Percentiles rank a stretch among this genome's conserved stretches.
Conservation (phyloP, 1,284 basidiomycete genomes). For the Rhizoctonia solani region DNA sequence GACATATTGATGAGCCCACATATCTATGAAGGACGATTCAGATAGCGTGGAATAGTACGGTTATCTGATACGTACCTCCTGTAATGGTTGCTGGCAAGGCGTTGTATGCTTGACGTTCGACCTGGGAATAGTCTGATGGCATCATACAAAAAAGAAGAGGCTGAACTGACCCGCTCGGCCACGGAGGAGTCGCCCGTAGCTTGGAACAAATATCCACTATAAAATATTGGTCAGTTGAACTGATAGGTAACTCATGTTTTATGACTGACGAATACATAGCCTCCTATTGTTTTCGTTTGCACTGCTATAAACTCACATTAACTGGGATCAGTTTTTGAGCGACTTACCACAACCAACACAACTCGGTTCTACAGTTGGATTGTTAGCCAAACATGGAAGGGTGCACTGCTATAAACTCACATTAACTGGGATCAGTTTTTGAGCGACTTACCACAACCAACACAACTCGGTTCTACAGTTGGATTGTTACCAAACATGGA, state of each 20-base stretch:
- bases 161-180: slow-evolving; percentile 40
- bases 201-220: not conserved
- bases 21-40: slow-evolving; percentile 48
- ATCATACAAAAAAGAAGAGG: slow-evolving; percentile 51
- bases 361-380: not conserved
- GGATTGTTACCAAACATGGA: not conserved
- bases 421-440: not conserved
- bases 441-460: slow-evolving; percentile 9
- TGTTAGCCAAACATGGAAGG: not conserved
- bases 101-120: slow-evolving; percentile 21
- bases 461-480: slow-evolving; percentile 7
- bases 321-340: not conserved
- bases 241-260: too few species aligned
- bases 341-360: slow-evolving; percentile 16
- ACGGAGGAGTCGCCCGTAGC: slow-evolving; percentile 46
- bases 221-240: not conserved
- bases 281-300: not conserved
- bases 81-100: slow-evolving; percentile 18
- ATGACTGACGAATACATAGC: slow-evolving; percentile 19
- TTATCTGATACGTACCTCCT: slow-evolving; percentile 42
- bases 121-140: slow-evolving; percentile 37
- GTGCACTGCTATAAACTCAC: not conserved
- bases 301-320: not conserved
- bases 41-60: slow-evolving; percentile 6
- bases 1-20: slow-evolving; percentile 64